Evolutionary conservation across 495 filamentous ascomycete species (phyloP), one percentile per base, ranked within the genome.

Genomic region (Penicillium cosmopolitanum): DNA sequence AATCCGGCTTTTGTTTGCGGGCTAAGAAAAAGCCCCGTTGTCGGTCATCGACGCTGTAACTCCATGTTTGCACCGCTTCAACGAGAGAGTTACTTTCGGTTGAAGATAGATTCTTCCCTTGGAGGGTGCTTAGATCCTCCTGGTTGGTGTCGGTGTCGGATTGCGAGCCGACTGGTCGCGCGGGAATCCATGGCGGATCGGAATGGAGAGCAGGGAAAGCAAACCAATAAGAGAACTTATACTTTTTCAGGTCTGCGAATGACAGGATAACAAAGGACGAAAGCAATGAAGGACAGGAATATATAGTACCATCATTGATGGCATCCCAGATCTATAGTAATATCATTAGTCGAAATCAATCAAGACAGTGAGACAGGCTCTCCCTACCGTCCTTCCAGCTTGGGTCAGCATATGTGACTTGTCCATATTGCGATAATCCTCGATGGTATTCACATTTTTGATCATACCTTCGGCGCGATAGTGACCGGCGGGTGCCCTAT

Each of bases 171-270:
- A 42, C 46, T 23, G 68, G 38, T 11, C 56, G 38, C 5, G 71
- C 53, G 10, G 74, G 73, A 60, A 84, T 85, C 95, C 95, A 98
- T 16, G 82, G 77, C 9, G 91, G 89, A 55, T 93, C 87, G 0
- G 96, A 94, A 73, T 93, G 92, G 23, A 98, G 80, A 46, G 95
- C 91, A 15, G 95, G 95, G 68, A 95, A 98, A 2, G 86, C 95
- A 72, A 97, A 97, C 85, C 93, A 93, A 73, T 97, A 96, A 25
- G 87, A 89, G 65, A 98, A 97, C 54, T 84, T 89, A 76, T 97
- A 97, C 68, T 93, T 96, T 76, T 98, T 98, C 21, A 98, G 80
- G 71, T 98, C 92, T 47, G 95, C 94, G 72, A 91, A 98, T n/a
- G 91, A 96, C 47, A 97, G 85, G 43, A 95, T 85, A 8, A 87